Base-by-base conservation (phyloP, 495 filamentous ascomycete species). In the Xylaria castorea region DNA sequence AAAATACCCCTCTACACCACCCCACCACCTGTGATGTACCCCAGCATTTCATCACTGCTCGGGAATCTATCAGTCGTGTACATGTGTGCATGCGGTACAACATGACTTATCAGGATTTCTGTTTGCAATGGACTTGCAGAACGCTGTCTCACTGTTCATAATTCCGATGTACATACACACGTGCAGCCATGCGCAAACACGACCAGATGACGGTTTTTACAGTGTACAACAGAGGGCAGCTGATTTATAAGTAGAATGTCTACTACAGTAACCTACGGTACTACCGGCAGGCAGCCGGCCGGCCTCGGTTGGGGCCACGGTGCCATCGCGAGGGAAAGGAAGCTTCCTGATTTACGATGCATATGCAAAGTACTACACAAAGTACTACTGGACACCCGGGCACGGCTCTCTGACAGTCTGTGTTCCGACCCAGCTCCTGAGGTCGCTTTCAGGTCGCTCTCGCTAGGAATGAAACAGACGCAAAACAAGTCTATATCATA, bases 41-140 rank as follows among this genome's bases (percentile, higher is more conserved):
- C 66, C 66, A 68, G 46, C 40, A 66, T 66, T 36, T 50, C 46
- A 38, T 53, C 46, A 46, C 30, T 36, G 18, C 25, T 51, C 30
- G 30, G 27, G 44, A 66, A 66, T 66, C 44, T 38, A 51, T 25
- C 11, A 22, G 11, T 18, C 36, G 22, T 38, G 36, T 42, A 14
- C 27, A 36, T 16, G 11, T 38, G 34, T 30, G 30, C 48, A 38
- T 53, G 64, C 30, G 1, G 64, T 66, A 40, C 64, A 51, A 46
- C 64, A 53, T 66, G 40, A 53, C 25, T 32, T 51, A 50, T 36
- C 27, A 12, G 30, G 64, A 18, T 51, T 51, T 32, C 46, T 30
- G 30, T 66, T 25, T 66, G 44, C 32, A 66, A 48, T 22, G 16
- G 32, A 32, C 4, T 65, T n/a, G 22, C 46, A n/a, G 18, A n/a